phyloP scores from a whole-genome alignment of 2,329 filamentous ascomycete species.

The Lasiodiplodia citricola region DNA sequence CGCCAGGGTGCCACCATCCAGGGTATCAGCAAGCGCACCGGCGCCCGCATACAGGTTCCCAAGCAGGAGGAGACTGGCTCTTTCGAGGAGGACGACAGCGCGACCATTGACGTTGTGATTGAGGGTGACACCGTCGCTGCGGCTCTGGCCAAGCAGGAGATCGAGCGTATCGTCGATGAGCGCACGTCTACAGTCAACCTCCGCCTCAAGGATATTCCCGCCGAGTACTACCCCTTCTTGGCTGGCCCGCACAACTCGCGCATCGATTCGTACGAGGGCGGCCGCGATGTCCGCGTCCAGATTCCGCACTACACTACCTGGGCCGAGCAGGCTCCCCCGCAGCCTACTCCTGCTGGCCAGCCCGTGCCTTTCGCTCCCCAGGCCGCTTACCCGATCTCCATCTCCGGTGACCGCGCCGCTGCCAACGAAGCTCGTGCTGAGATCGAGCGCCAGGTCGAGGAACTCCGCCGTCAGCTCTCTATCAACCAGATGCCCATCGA shows the following conservation, averaged over 20 bases:
- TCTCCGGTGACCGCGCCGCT: slow-evolving; percentile 83
- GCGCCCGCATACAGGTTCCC: slow-evolving; percentile 88
- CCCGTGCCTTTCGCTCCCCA: slow-evolving; percentile 73
- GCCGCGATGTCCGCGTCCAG: slow-evolving; percentile 77
- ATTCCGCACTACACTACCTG: slow-evolving; percentile 83
- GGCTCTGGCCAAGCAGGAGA: slow-evolving; percentile 80
- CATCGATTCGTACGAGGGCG: slow-evolving; percentile 70
- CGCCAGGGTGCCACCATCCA: slow-evolving; percentile 90
- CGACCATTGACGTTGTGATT: slow-evolving; percentile 81
- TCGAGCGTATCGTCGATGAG: slow-evolving; percentile 86
- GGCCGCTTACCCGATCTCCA: slow-evolving; percentile 76
- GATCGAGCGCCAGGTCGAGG: slow-evolving; percentile 77
- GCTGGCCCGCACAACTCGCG: slow-evolving; percentile 76
- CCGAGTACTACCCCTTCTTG: slow-evolving; percentile 95
- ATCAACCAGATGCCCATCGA: slow-evolving; percentile 82
- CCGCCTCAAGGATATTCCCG: slow-evolving; percentile 81
- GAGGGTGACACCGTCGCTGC: slow-evolving; percentile 91
- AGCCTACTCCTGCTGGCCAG: slow-evolving; percentile 65
- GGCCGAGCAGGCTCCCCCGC: slow-evolving; percentile 69
- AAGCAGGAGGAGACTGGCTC: slow-evolving; percentile 71
- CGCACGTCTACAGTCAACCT: slow-evolving; percentile 81
- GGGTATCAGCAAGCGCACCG: slow-evolving; percentile 84
- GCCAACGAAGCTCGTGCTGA: slow-evolving; percentile 80
- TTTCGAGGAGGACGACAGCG: slow-evolving; percentile 77
- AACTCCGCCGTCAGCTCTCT: slow-evolving; percentile 76